Percentiles rank a stretch among this genome's conserved stretches.
Conservation (phyloP, 2,329 filamentous ascomycete genomes). For the Raffaelea deltoideospora region DNA sequence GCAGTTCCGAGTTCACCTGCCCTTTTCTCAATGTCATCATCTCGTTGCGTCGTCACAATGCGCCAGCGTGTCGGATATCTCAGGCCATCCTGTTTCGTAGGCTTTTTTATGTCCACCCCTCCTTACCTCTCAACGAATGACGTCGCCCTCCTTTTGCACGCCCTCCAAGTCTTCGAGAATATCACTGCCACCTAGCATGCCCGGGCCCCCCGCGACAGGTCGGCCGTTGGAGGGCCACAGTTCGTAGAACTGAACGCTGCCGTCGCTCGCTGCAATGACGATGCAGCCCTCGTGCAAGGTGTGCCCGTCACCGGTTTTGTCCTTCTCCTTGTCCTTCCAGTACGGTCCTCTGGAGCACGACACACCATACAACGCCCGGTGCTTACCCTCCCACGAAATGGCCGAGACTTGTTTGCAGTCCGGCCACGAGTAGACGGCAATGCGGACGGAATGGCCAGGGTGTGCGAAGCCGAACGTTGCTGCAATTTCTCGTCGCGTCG, state of each 20-base stretch:
- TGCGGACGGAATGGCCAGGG: conserved; percentile 74
- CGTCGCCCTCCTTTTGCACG: conserved; percentile 56
- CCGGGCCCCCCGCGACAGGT: conserved; percentile 32
- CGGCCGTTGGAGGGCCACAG: conserved; percentile 62
- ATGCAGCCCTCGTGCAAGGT: conserved; percentile 64
- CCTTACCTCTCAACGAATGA: conserved; percentile 43
- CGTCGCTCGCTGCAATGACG: conserved; percentile 81
- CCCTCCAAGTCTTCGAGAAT: conserved; percentile 74
- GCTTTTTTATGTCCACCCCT: background rate
- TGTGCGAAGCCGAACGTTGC: conserved; percentile 91
- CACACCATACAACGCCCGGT: conserved; percentile 76
- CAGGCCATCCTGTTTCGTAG: background rate
- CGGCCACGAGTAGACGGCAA: conserved; percentile 92
- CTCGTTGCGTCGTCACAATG: no score
- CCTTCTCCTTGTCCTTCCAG: conserved; percentile 18
- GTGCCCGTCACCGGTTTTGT: conserved; percentile 23
- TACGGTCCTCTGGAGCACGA: conserved; percentile 51
- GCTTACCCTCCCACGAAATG: conserved; percentile 68
- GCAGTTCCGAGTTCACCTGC: no score
- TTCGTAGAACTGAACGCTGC: conserved; percentile 89
- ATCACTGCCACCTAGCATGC: conserved; percentile 64
- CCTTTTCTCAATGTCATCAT: no score
- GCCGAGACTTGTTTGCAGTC: conserved; percentile 73
- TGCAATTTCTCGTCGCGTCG: conserved; percentile 69
- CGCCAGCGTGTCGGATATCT: no score